phyloP scores from a whole-genome alignment of 257 asterid genomes.

The Jaltomata sinuosa region DNA sequence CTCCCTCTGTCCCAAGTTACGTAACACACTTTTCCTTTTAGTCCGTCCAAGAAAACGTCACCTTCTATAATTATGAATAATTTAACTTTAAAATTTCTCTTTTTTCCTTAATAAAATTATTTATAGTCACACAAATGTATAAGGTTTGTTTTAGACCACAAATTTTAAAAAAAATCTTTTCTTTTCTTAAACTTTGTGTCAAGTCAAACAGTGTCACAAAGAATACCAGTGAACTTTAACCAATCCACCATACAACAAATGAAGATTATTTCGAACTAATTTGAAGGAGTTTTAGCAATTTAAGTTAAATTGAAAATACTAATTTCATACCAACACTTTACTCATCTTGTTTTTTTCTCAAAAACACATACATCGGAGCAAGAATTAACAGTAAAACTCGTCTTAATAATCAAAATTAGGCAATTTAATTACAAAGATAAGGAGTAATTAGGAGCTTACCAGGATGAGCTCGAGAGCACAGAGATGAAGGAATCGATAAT shows the following conservation, averaged over 20 bases:
- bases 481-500: neutral
- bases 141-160: no score
- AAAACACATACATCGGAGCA: neutral
- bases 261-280: neutral
- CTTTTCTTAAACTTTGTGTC: no score
- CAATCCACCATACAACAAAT: neutral
- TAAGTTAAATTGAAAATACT: neutral
- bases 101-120: no score
- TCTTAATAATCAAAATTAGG: neutral
- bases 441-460: neutral
- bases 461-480: neutral
- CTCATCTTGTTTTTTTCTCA: neutral
- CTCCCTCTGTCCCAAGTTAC: neutral
- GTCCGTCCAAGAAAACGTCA: no score
- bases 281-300: neutral
- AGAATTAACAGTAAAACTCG: neutral
- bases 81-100: no score
- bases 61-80: no score
- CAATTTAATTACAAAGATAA: neutral
- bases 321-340: neutral
- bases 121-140: no score
- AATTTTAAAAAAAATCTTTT: no score
- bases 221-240: neutral
- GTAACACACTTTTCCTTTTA: no score
- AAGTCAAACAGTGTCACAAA: no score